These are phyloP conservation scores for Phalaenopsis aphrodite DNA, from an alignment of 106 monocot genomes.

Conservation along the genomic window DNA sequence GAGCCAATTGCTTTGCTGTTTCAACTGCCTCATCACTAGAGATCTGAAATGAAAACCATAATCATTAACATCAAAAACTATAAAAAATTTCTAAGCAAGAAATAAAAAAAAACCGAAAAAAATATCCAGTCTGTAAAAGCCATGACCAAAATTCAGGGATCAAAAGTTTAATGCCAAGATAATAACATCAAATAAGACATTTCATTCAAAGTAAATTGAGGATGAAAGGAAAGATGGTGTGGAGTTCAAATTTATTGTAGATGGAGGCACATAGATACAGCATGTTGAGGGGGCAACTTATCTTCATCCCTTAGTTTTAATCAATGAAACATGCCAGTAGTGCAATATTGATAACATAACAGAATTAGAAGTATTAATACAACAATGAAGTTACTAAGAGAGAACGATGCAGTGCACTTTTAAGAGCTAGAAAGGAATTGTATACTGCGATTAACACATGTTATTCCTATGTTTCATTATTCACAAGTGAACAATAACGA, in stretches of 20 bases:
- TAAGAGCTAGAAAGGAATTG: not conserved
- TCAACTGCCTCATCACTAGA: constrained; percentile 96
- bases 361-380: not conserved
- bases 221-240: not conserved
- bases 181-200: not conserved
- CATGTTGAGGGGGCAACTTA: not conserved
- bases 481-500: not conserved
- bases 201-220: not conserved
- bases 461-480: not conserved
- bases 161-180: not conserved
- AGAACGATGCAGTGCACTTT: not conserved
- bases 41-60: constrained; percentile 32
- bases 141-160: not conserved
- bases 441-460: not conserved
- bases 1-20: constrained; percentile 90
- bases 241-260: not conserved
- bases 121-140: not conserved
- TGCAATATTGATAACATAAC: not conserved
- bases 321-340: not conserved
- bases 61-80: not conserved
- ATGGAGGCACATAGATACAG: not conserved
- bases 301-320: not conserved
- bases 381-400: not conserved
- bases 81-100: not conserved
- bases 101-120: not conserved